Base-by-base conservation (phyloP, 2,329 filamentous ascomycete genomes). In the Clathrospora elynae region DNA sequence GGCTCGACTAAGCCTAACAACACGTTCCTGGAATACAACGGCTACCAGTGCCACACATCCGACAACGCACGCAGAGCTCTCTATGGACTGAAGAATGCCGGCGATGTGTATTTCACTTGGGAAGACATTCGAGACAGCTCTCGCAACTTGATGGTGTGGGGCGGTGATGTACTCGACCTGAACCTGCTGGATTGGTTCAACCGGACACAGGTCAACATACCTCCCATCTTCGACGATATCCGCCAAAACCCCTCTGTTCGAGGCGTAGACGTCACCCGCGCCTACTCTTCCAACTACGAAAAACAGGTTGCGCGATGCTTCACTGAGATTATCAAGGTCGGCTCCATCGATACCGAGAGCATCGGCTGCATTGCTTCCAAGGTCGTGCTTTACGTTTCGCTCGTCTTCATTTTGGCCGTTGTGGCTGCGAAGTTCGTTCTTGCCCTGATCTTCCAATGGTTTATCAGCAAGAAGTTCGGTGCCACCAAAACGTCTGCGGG, bases 281-380 rank as follows among this genome's bases (percentile, higher is more conserved):
- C 88, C 42, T 92, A 96, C 70, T 89, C 95, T 63, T 84, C 83
- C 1, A 78, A 82, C 6, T 73, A 78, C 2, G 90, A 96, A 62
- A 96, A 92, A 76, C 79, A 83, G 54, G 78, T 92, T 35, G 91
- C 88, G 9, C 83, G 90, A 66, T 99, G 93, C 70, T 83, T 99
- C 51, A 84, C 90, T 50, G 85, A 99, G 62, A 95, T 95, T 53
- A 90, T 96, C 79, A 95, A 92, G 70, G 93, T 99, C 36, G 93
- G 93, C 45, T 91, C 87, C 9, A 87, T 99, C 47, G 95, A 99
- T 63, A 97, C 93, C 0, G 91, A 95, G 60, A 95, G 89, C 5
- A 88, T 99, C 34, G 93, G 93, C 11, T 99, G 93, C 74, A 99
- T 99, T 68, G 93, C 93, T 2, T 96, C 92, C 53, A 88, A 96